Evolutionary conservation across 2,329 filamentous ascomycete genomes (phyloP).

Genomic region (Gaeumannomyces tritici): DNA sequence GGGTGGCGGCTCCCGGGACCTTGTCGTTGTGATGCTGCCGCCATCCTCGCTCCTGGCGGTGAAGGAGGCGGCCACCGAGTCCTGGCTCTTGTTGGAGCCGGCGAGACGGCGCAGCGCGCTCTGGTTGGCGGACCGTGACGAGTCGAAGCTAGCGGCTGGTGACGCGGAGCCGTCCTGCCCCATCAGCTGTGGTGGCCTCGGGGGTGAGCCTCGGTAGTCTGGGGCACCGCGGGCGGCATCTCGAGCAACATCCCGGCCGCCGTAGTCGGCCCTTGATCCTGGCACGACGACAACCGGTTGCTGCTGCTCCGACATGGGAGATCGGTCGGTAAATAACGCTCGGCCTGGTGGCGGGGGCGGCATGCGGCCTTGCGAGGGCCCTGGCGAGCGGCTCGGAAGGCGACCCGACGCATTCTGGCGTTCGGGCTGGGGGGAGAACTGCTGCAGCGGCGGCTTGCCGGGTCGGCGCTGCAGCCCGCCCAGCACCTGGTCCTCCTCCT

Average conservation of each 20-base stretch:
- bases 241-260: neutral
- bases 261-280: conserved; percentile 5
- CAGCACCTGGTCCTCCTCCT: conserved; percentile 70
- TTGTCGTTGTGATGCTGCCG: conserved; percentile 34
- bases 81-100: conserved; percentile 46
- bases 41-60: conserved; percentile 41
- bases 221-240: neutral
- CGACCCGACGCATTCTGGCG: neutral
- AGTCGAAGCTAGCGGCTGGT: conserved; percentile 42
- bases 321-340: too few species aligned
- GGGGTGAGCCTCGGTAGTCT: conserved; percentile 13
- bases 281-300: conserved; percentile 7
- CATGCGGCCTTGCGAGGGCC: too few species aligned
- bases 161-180: conserved; percentile 27
- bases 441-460: conserved; percentile 17
- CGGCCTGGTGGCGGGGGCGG: neutral
- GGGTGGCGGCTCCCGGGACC: conserved; percentile 33
- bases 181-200: conserved; percentile 14
- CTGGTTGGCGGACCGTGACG: conserved; percentile 30
- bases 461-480: conserved; percentile 34
- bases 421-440: conserved; percentile 1
- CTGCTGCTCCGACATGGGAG: neutral
- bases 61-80: conserved; percentile 42
- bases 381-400: neutral
- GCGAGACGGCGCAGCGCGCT: conserved; percentile 36